Base-by-base conservation (phyloP, 305 asterid genomes). In the Petunia hybrid region DNA sequence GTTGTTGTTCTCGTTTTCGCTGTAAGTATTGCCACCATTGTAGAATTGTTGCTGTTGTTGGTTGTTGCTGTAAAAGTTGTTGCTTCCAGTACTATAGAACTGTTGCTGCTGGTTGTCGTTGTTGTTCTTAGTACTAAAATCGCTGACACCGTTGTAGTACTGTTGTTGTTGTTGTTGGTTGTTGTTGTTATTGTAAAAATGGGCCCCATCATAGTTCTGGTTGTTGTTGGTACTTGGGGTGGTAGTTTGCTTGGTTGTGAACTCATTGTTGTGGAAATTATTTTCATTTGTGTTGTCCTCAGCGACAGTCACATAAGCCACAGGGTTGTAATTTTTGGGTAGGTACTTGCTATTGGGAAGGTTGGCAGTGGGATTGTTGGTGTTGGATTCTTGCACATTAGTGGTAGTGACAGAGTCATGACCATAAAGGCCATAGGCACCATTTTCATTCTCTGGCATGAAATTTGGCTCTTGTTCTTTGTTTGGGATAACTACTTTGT, bases 311-410 rank as follows among this genome's bases (percentile, higher is more conserved):
- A 92, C 95, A 78, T 94, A 93, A 35, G 97, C 84, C 12, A 89
- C 91, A 2, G 97, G 91, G 86, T 93, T 94, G 91, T 94, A 94
- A 87, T 94, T 94, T 64, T 90, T 91, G 74, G 98, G 97, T 40
- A 91, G 92, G 87, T 91, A 87, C 40, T 91, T 91, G 77, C 84
- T 7, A 16, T 53, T 67, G 82, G 87, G 88, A 7, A 83, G 14
- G 81, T 77, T 66, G 39, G 76, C 51, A 55, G 76, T 55, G 65
- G 84, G 31, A 12, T 77, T 78, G 51, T 57, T 43, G 82, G 82
- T 4, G 41, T 83, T 61, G 77, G 89, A 22, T 74, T 85, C 92
- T 76, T 83, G 95, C 41, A 6, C 92, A 91, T 22, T 22, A 10
- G 97, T 86, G 55, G 88, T 71, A 16, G 84, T 90, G 80, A 91